A percentile compares a stretch with the other conserved stretches of the same genome.
phyloP scores from a whole-genome alignment of 2,329 filamentous ascomycete genomes.

The Penicillium glabrum region DNA sequence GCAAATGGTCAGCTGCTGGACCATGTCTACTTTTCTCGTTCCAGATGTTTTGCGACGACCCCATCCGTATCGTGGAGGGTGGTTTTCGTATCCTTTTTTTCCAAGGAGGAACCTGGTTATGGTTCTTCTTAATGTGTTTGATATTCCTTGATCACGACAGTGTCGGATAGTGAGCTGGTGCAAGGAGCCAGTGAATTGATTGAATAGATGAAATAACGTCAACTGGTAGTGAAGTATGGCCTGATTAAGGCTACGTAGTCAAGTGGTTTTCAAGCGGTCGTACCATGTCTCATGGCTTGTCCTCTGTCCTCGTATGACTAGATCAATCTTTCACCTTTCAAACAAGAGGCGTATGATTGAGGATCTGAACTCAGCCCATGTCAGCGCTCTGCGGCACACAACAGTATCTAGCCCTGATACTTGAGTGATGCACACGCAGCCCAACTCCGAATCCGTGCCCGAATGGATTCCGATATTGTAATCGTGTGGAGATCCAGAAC shows the following conservation, averaged over 20 bases:
- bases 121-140: constrained; percentile 1
- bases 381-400: too few species aligned
- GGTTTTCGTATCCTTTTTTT: neutral
- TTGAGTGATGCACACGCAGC: too few species aligned
- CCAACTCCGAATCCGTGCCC: too few species aligned
- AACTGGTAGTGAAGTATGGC: neutral
- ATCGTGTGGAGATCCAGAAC: too few species aligned
- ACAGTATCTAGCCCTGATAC: too few species aligned
- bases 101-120: neutral
- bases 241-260: neutral
- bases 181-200: constrained; percentile 14
- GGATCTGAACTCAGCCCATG: neutral
- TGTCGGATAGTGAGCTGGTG: constrained; percentile 3
- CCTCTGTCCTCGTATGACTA: neutral
- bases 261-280: too few species aligned
- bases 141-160: constrained; percentile 1
- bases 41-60: neutral
- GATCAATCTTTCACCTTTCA: neutral
- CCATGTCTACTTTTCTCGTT: constrained; percentile 4
- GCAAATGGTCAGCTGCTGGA: neutral
- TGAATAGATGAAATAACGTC: constrained; percentile 14
- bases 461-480: too few species aligned
- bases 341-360: neutral
- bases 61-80: neutral
- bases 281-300: neutral